Base-by-base conservation (phyloP, 1,139 yeast species). In the Petasospora rhodanensis region DNA sequence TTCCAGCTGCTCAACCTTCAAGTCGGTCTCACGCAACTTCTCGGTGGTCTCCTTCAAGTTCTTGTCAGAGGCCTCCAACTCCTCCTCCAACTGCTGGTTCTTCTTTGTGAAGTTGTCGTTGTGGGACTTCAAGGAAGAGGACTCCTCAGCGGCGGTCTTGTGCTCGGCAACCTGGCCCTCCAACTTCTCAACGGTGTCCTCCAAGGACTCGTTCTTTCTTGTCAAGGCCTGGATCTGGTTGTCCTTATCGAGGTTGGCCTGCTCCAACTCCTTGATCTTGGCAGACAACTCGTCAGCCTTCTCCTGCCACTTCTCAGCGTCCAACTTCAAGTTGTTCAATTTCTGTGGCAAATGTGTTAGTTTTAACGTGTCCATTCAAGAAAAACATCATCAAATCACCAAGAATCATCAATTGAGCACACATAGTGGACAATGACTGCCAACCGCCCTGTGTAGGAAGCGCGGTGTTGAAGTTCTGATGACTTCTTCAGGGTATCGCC, bases 231-330 rank as follows among this genome's bases (percentile, higher is more conserved):
- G 87, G 61, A 91, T 86, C 62, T 85, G 94, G 70, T 93, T 91
- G 61, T 91, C 98, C 69, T 89, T 89, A 52, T 85, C 91, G 49
- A 84, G 71, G 59, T 74, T 73, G 56, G 87, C 96, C 66, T 87
- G 96, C 64, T 91, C 97, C 61, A 89, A 73, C 56, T 74, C 82
- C 73, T 89, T 91, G 67, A 84, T 78, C 61, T 79, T 79, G 46
- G 73, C 79, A 41, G 78, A 64, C 54, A 85, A 75, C 54, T 84
- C 96, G 56, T 91, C 98, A 43, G 93, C 82, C 70, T 87, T 85
- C 62, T 86, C 96, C 70, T 89, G 96, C 84, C 97, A 94, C 55
- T 82, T 70, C 70, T 93, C 99, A 49, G 96, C 89, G 61, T 91
- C 98, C 55, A 84, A 72, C 68, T 89, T 89, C 64, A 91, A 79